Percentiles rank a stretch among this genome's conserved stretches.
Conservation (phyloP, 2,329 filamentous ascomycete species). For the Thermothelomyces thermophilus region DNA sequence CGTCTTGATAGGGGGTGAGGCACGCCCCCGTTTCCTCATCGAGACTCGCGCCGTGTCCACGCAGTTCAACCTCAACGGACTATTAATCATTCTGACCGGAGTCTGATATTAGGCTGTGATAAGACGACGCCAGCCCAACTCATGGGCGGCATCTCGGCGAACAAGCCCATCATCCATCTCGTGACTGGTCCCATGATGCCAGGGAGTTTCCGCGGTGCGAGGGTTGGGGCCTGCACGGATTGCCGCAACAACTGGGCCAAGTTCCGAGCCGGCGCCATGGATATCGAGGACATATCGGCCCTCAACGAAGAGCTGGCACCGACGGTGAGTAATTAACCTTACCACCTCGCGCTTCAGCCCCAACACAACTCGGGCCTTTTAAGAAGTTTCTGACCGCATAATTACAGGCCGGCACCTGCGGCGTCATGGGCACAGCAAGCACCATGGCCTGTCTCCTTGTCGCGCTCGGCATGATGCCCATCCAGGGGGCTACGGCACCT, state of each 20-base stretch:
- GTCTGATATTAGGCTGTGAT: constrained; percentile 67
- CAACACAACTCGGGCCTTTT: neutral
- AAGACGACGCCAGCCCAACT: constrained; percentile 69
- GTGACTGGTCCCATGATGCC: constrained; percentile 73
- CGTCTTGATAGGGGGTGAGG: constrained; percentile 58
- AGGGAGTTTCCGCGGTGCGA: constrained; percentile 55
- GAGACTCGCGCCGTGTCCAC: too few species aligned
- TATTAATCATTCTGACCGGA: too few species aligned
- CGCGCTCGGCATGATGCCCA: constrained; percentile 72
- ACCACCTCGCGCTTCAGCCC: neutral
- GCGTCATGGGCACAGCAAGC: constrained; percentile 88
- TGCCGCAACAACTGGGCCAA: constrained; percentile 68
- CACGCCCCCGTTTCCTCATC: neutral
- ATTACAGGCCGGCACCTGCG: constrained; percentile 69
- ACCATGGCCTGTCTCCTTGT: constrained; percentile 84
- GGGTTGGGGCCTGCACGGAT: constrained; percentile 68
- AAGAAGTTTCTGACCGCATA: neutral
- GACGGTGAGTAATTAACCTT: constrained; percentile 41
- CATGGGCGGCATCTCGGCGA: constrained; percentile 69
- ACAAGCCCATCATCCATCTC: constrained; percentile 62
- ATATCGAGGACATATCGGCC: constrained; percentile 63
- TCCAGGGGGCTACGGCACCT: constrained; percentile 70
- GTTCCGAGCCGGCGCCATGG: constrained; percentile 58
- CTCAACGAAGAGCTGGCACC: constrained; percentile 69
- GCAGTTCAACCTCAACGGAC: too few species aligned